Base-by-base conservation (phyloP, 257 asterid species). In the Primulina huaijiensis region DNA sequence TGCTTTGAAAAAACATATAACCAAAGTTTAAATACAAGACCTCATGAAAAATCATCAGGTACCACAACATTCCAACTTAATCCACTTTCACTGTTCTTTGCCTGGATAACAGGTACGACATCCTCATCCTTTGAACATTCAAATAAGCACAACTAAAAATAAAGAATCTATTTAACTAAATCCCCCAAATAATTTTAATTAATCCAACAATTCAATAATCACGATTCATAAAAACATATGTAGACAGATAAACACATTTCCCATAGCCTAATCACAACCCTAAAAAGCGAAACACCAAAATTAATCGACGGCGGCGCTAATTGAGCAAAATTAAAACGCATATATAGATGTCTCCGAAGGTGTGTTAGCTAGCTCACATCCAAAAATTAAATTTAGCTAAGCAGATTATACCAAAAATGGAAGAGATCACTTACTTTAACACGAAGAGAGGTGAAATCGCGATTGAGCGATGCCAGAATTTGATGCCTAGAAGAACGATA, bases 351-450 rank as follows among this genome's bases (percentile, higher is more conserved):
- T 43, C 27, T 6, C n/a, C 16, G 34, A 71, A 5, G 29, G 31
- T 8, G 20, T 40, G 43, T 23, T 27, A 33, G 37, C 7, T 40
- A 43, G 40, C 30, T 50, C 35, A 69, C 62, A 64, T 63, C 38
- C 46, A 63, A 46, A 66, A 29, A 62, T 64, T 16, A 35, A 73
- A 30, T 61, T 64, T 16, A 80, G 31, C 52, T 31, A 2, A 60
- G 67, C 0, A 50, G 4, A 31, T 65, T 19, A 56, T 63, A 71
- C 31, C 17, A 65, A 75, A 72, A 69, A 50, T 25, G 60, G 74
- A 76, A 6, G 63, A 75, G 60, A 70, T 1, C 21, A 71, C 78
- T 68, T 76, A 74, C 78, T 69, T 55, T 0, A 40, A 11, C 29
- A 30, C 14, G 75, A 60, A 68, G 34, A 31, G 55, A 20, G 20